phyloP scores from a whole-genome alignment of 108 stramenopile species.

The Mediolabrus comicus region DNA sequence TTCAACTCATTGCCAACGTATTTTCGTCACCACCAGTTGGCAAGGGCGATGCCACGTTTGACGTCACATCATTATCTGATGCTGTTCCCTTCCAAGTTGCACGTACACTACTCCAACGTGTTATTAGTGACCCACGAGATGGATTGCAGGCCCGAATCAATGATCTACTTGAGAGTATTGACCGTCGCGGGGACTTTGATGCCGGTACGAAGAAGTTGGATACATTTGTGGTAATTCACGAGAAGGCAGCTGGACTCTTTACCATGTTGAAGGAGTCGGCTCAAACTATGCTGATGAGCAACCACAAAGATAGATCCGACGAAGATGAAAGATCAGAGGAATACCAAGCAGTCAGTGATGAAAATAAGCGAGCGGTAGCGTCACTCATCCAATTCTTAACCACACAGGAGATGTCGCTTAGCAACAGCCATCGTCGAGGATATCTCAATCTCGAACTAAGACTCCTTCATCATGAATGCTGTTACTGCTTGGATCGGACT shows the following conservation, averaged over 20 bases:
- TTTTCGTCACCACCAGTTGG: slow-evolving; percentile 56
- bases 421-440: slow-evolving; percentile 73
- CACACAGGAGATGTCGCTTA: slow-evolving; percentile 77
- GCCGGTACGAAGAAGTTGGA: slow-evolving; percentile 84
- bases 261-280: slow-evolving; percentile 72
- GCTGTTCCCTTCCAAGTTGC: slow-evolving; percentile 74
- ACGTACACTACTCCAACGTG: slow-evolving; percentile 68
- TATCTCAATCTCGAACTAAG: slow-evolving; percentile 84
- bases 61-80: slow-evolving; percentile 56
- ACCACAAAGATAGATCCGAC: slow-evolving; percentile 15
- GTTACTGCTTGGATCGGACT: slow-evolving; percentile 42
- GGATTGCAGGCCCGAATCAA: slow-evolving; percentile 82
- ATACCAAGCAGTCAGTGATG: slow-evolving; percentile 47
- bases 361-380: slow-evolving; percentile 53
- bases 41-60: slow-evolving; percentile 38
- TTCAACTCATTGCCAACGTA: slow-evolving; percentile 80
- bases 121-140: slow-evolving; percentile 79
- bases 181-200: slow-evolving; percentile 76
- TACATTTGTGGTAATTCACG: slow-evolving; percentile 87
- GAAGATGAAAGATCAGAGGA: slow-evolving; percentile 28
- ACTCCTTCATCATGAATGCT: slow-evolving; percentile 83
- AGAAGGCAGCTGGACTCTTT: slow-evolving; percentile 83
- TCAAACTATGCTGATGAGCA: slow-evolving; percentile 51
- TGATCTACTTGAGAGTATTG: slow-evolving; percentile 76
- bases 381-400: slow-evolving; percentile 73